A percentile compares a stretch with the other conserved stretches of the same genome.
phyloP scores from a whole-genome alignment of 768 basidiomycete species.

The Rossbeevera mucosa region DNA sequence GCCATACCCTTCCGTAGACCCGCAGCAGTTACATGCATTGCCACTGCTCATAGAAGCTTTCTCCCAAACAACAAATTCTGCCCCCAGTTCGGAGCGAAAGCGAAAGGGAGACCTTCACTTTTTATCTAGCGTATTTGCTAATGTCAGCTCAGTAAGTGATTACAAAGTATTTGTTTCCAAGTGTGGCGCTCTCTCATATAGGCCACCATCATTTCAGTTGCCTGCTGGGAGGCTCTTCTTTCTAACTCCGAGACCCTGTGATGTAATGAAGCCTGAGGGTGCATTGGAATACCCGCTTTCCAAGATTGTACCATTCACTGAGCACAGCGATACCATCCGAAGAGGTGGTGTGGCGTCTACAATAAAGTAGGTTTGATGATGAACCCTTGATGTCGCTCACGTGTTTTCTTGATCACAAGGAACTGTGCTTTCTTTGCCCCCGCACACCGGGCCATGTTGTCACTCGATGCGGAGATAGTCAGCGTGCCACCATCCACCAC shows the following conservation, averaged over 20 bases:
- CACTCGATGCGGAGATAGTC: slow-evolving; percentile 54
- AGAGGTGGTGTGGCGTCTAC: slow-evolving; percentile 83
- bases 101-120: slow-evolving; percentile 86
- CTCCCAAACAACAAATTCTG: slow-evolving; percentile 62
- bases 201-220: slow-evolving; percentile 40
- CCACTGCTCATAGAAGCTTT: slow-evolving; percentile 90
- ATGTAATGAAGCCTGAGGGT: slow-evolving; percentile 41
- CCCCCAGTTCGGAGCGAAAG: slow-evolving; percentile 43
- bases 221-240: slow-evolving; percentile 78
- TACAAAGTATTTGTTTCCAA: neutral
- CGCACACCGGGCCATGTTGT: slow-evolving; percentile 68
- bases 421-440: slow-evolving; percentile 72
- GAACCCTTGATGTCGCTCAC: slow-evolving; percentile 8
- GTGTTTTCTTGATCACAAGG: slow-evolving; percentile 36
- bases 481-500: slow-evolving; percentile 54
- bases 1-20: slow-evolving; percentile 58
- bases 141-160: slow-evolving; percentile 68
- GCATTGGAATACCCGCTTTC: slow-evolving; percentile 74
- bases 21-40: slow-evolving; percentile 56
- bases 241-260: slow-evolving; percentile 56
- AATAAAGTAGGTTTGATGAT: slow-evolving; percentile 60
- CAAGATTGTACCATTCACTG: slow-evolving; percentile 82
- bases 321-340: slow-evolving; percentile 82
- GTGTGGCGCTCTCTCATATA: slow-evolving; percentile 2
- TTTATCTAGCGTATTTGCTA: slow-evolving; percentile 90